Base-by-base conservation (phyloP, 495 filamentous ascomycete species). In the Rusavskia elegans region DNA sequence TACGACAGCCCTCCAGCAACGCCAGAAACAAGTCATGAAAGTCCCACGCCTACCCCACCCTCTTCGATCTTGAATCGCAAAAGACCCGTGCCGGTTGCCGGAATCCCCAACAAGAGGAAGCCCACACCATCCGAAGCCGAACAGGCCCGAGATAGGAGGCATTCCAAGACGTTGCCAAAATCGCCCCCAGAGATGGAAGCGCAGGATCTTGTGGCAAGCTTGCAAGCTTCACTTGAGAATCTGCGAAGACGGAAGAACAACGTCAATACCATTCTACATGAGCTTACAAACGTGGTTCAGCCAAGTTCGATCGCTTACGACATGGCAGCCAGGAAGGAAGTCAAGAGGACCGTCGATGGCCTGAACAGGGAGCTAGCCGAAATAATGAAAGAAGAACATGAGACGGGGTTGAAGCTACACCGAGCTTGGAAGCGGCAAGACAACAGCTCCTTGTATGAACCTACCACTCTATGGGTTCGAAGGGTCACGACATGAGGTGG, bases 331-430 rank as follows among this genome's bases (percentile, higher is more conserved):
- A 72, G 82, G 55, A 76, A 85, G 25, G 73, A 76, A 38, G 82
- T 89, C 60, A 89, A 87, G 66, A 74, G 68, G 55, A 85, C 80
- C 55, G 76, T 93, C 2, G 78, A 81, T 57, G 71, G 68, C 35
- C 68, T 93, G n/a, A 72, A 79, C 40, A 70, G 68, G 53, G 87
- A 93, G 64, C 73, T 93, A 37, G 82, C 82, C 8, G 87, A 93
- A 49, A 78, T 95, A 23, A 76, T 79, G 67, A 72, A 79, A 53
- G 80, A 92, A 65, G 81, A 89, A 61, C 87, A 95, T 61, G 89
- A 95, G 55, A 70, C 90, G 38, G 89, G 89, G 10, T 61, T 97
- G 59, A 86, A 81, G 68, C 64, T 95, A 40, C 80, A 90, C 61
- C 67, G 88, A 46, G 85, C 86, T 6, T 89, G 81, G 68, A 89